These are phyloP conservation scores for Eucalyptus microcorys DNA, from an alignment of 345 rosid genomes.

Conservation along the genomic window DNA sequence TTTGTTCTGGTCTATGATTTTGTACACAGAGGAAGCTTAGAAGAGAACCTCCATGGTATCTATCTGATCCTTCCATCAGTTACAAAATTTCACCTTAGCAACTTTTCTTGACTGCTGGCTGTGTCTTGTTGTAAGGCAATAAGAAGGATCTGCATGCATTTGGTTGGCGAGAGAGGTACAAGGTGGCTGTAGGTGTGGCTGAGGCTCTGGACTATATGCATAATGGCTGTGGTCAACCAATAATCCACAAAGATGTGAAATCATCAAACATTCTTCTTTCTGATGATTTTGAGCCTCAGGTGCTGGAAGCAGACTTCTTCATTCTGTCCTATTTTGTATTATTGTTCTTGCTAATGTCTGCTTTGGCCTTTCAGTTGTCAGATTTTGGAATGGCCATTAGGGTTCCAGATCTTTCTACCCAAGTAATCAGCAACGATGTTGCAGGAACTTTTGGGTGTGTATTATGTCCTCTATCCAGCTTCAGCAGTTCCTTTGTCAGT, in stretches of 20 bases:
- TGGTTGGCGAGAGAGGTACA: conserved; percentile 82
- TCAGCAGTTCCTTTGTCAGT: background rate
- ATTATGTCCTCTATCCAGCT: background rate
- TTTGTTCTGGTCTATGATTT: conserved; percentile 73
- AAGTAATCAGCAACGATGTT: conserved; percentile 43
- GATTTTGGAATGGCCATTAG: conserved; percentile 92
- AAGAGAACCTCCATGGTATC: conserved; percentile 84
- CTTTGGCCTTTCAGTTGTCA: conserved; percentile 53
- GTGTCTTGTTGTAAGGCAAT: conserved; percentile 24
- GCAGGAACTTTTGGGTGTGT: conserved; percentile 94
- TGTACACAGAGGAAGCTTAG: conserved; percentile 90
- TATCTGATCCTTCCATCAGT: background rate
- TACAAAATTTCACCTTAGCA: background rate
- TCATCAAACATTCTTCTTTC: conserved; percentile 89
- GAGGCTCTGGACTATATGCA: conserved; percentile 90
- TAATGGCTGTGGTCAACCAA: conserved; percentile 46
- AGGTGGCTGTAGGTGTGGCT: conserved; percentile 82
- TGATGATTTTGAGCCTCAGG: conserved; percentile 96
- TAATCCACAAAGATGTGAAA: conserved; percentile 91
- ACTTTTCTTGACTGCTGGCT: background rate
- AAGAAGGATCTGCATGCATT: conserved; percentile 39
- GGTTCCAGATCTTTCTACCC: conserved; percentile 37
- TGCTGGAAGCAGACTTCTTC: background rate
- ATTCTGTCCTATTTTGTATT: background rate
- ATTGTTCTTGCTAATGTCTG: background rate